Percentiles rank a stretch among this genome's conserved stretches.
Conservation (phyloP, 2,329 filamentous ascomycete genomes). For the Xylariaceae sp. region DNA sequence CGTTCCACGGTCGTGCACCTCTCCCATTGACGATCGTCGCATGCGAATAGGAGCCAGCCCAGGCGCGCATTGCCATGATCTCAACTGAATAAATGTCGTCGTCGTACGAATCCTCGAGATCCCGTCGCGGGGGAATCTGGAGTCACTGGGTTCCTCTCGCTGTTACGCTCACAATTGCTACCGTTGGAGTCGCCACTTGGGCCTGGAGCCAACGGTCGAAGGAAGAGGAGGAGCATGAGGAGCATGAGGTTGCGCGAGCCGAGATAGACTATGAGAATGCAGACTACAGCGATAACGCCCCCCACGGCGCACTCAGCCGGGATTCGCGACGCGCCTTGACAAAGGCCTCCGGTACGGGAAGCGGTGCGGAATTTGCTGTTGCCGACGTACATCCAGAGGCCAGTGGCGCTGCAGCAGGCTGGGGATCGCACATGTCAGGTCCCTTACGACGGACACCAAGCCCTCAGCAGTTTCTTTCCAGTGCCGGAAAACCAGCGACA, state of each 20-base stretch:
- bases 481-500: conserved; percentile 72
- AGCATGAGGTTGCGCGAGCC: conserved; percentile 50
- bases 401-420: conserved; percentile 44
- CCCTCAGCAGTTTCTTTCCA: conserved; percentile 82
- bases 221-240: conserved; percentile 58
- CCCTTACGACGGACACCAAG: conserved; percentile 77
- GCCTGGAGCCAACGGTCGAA: conserved; percentile 84
- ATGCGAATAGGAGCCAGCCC: conserved; percentile 13
- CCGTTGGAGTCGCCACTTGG: conserved; percentile 83
- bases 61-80: conserved; percentile 35
- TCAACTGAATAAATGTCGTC: conserved; percentile 49
- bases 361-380: conserved; percentile 41
- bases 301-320: conserved; percentile 42
- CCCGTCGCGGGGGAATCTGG: conserved; percentile 57
- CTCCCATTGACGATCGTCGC: background rate
- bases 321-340: conserved; percentile 31
- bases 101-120: conserved; percentile 59
- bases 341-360: conserved; percentile 37
- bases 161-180: conserved; percentile 81
- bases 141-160: conserved; percentile 87
- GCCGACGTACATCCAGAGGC: conserved; percentile 32
- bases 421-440: conserved; percentile 73
- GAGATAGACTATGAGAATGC: conserved; percentile 45
- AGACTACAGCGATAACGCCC: conserved; percentile 46
- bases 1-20: conserved; percentile 5